Evolutionary conservation across 1,139 yeast species (phyloP).

Genomic region (Insectozyma bohioensis): DNA sequence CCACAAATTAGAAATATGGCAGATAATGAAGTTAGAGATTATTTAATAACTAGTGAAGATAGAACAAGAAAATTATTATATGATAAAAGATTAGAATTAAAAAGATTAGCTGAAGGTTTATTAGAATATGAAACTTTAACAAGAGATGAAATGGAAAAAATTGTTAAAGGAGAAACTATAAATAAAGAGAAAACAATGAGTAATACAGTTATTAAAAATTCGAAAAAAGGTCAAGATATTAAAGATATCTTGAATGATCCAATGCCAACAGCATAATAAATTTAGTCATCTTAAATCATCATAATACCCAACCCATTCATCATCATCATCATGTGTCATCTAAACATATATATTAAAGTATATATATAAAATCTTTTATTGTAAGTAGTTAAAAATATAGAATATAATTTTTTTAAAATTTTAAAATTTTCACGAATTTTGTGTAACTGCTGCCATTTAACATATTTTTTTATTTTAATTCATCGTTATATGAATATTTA

Average conservation of each 20-base stretch:
- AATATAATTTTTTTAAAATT: no score
- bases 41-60: conserved; percentile 71
- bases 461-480: no score
- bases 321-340: no score
- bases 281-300: no score
- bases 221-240: conserved; percentile 9
- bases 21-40: conserved; percentile 82
- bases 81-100: conserved; percentile 68
- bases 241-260: conserved; percentile 13
- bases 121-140: conserved; percentile 94
- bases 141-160: conserved; percentile 84
- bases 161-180: conserved; percentile 75
- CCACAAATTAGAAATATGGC: conserved; percentile 84
- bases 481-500: no score
- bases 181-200: conserved; percentile 66
- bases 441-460: no score
- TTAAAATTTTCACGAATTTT: no score
- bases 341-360: no score
- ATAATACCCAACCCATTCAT: no score
- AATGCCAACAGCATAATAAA: conserved; percentile 10
- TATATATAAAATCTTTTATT: no score
- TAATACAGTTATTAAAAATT: conserved; percentile 69
- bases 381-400: no score
- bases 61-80: conserved; percentile 72
- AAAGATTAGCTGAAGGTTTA: conserved; percentile 87